Base-by-base conservation (phyloP, 495 filamentous ascomycete genomes). In the Podospora tetraspora region DNA sequence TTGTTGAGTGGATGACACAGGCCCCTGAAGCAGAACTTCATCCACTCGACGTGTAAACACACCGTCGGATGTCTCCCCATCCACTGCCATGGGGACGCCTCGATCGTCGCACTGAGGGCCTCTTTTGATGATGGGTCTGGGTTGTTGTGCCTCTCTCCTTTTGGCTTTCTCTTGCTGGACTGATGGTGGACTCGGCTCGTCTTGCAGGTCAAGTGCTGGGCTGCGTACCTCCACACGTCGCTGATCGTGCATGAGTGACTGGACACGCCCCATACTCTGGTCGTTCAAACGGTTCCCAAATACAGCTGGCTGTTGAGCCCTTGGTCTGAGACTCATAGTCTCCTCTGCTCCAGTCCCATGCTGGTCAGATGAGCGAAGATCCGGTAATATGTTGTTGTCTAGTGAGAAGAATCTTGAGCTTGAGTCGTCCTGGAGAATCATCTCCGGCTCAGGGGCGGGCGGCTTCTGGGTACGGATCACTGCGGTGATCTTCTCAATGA, bases 41-140 rank as follows among this genome's bases (percentile, higher is more conserved):
- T 29, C 24, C 59, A 25, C 23, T 16, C 24, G 23, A 25, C 61
- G 25, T 30, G 61, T 22, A 2, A 63, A 37, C 12, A 4, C 7
- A 12, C 32, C 22, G 16, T 59, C 57, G 11, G 27, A 56, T 21
- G 12, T 19, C 13, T n/a, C 59, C 4, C 61, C 66, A 19, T 27
- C 25, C 61, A 37, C 19, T 61, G 73, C 16, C 43, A 19, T 52
- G 16, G 19, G 5, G 6, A 8, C 16, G 43, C 16, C 43, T 52
- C 43, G 19, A 52, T 52, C 8, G 43, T n/a, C 19, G 62, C 67
- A 73, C n/a, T 59, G 66, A 5, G 70, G 69, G 13, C 57, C 60
- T 16, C 71, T 64, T 67, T 81, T 83, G 73, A 83, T 79, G 59
- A 83, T 81, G 3, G 79, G 75, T 63, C 75, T 77, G 22, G 75